Percentiles rank a stretch among this genome's conserved stretches.
Conservation (phyloP, 495 filamentous ascomycete genomes). For the Tuber indicum region DNA sequence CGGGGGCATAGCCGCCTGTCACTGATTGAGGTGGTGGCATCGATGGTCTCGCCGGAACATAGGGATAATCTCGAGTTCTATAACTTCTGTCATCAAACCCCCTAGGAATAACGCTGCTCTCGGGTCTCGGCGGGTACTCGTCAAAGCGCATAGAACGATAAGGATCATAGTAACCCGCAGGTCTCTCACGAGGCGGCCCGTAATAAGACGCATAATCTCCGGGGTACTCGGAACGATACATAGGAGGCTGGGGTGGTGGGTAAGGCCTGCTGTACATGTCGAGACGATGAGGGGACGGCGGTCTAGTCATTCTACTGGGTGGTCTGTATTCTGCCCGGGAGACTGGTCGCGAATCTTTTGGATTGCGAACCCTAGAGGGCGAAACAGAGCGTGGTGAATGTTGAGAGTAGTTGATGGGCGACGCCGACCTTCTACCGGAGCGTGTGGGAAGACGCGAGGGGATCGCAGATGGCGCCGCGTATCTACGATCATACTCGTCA, state of each 20-base stretch:
- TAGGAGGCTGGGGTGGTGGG: conserved; percentile 16
- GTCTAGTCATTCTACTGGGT: conserved; percentile 18
- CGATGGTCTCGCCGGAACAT: conserved; percentile 18
- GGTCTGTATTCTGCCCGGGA: conserved; percentile 17
- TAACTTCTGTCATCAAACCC: conserved; percentile 31
- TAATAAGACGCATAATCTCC: conserved; percentile 19
- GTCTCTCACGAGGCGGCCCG: conserved; percentile 21
- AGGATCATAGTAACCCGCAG: conserved; percentile 27
- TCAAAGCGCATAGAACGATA: conserved; percentile 30
- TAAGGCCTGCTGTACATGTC: conserved; percentile 27
- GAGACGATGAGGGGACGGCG: conserved; percentile 16
- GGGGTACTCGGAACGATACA: conserved; percentile 16
- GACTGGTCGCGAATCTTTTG: conserved; percentile 19
- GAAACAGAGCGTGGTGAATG: conserved; percentile 31
- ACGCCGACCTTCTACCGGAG: conserved; percentile 30
- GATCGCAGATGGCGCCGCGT: conserved; percentile 17
- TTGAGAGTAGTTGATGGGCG: conserved; percentile 28
- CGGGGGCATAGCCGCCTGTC: conserved; percentile 4
- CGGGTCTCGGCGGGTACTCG: conserved; percentile 25
- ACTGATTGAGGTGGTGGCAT: conserved; percentile 24
- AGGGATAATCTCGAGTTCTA: conserved; percentile 37
- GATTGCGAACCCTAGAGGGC: conserved; percentile 19
- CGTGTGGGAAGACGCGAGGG: conserved; percentile 25
- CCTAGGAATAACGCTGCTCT: conserved; percentile 27
- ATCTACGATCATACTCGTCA: conserved; percentile 38